phyloP scores from a whole-genome alignment of 257 asterid genomes.

The Prunella vulgaris region DNA sequence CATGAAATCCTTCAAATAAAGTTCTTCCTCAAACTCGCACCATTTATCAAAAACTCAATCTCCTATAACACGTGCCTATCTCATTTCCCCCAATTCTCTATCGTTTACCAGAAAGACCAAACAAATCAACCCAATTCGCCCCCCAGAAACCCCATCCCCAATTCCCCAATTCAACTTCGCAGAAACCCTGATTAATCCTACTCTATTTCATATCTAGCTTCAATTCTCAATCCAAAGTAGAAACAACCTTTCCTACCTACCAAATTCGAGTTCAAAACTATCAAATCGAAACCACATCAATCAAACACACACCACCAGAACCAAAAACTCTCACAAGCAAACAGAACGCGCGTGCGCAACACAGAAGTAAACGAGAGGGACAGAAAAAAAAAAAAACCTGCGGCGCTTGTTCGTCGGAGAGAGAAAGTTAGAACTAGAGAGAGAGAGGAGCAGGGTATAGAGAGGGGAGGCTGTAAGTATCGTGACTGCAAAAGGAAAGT shows the following conservation, averaged over 20 bases:
- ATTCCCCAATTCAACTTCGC: neutral
- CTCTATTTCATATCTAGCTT: conserved; percentile 7
- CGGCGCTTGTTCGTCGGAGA: conserved; percentile 13
- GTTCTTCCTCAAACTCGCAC: neutral
- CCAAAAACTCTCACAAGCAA: neutral
- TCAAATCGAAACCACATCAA: conserved; percentile 25
- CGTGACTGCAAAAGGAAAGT: neutral
- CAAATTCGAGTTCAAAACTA: conserved; percentile 3
- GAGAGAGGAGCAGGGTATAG: neutral
- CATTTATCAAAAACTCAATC: too few relatives aligned
- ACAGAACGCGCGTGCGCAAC: neutral
- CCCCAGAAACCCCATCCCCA: neutral
- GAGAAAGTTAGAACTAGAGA: neutral
- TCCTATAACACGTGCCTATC: too few relatives aligned
- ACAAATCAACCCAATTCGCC: neutral
- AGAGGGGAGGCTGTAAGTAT: neutral
- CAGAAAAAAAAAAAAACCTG: conserved; percentile 17
- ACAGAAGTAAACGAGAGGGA: neutral
- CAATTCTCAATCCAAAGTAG: too few relatives aligned
- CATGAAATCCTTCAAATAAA: conserved; percentile 5
- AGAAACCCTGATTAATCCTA: conserved; percentile 6
- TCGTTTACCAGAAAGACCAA: neutral
- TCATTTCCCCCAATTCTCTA: neutral
- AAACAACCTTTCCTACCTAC: too few relatives aligned
- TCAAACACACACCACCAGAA: conserved; percentile 5